Base-by-base conservation (phyloP, 2,329 filamentous ascomycete genomes). In the Colletotrichum tofieldiae region DNA sequence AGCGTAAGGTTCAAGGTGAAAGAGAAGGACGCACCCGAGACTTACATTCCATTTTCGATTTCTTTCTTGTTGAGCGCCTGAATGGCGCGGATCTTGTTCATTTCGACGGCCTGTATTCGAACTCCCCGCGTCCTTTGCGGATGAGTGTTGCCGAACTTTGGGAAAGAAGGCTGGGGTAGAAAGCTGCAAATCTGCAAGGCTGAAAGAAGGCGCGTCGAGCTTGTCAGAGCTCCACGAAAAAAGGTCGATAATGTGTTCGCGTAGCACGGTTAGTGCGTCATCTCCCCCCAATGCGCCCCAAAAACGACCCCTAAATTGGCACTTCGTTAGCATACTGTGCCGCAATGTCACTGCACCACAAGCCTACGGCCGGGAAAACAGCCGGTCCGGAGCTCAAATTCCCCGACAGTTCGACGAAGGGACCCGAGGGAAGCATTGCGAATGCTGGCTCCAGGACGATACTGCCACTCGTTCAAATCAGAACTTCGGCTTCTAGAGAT, bases 51-150 rank as follows among this genome's bases (percentile, higher is more conserved):
- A 81, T 94, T 92, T 82, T 98, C 95, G 74, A 99, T 93, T 84
- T 99, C 96, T 77, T 92, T 92, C 85, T 96, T 94, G 82, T 99
- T 99, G 72, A 99, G 93, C 81, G 93, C 91, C 82, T 97, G 94
- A 73, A 98, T 96, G 71, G 95, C 92, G 77, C 95, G 93, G 77
- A 99, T 96, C 77, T 94, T 93, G 81, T 99, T 98, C 96, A 99
- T 85, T 78, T 63, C 41, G 32, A 23, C 45, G 20, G 16, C 8
- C 20, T 45, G 18, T 63, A 26, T n/a, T n/a, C 16, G 5, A 63
- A 16, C 8, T 20, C 1, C 1, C 11, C 29, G 14, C 18, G 5
- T 37, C 6, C 14, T 20, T 5, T 14, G 18, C 35, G 18, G 18
- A 37, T 20, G n/a, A 14, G 8, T 23, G n/a, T 4, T 16, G 32